These are phyloP conservation scores for Acanthamoeba royreba DNA, from an alignment of 208 protist species.

Conservation along the genomic window DNA sequence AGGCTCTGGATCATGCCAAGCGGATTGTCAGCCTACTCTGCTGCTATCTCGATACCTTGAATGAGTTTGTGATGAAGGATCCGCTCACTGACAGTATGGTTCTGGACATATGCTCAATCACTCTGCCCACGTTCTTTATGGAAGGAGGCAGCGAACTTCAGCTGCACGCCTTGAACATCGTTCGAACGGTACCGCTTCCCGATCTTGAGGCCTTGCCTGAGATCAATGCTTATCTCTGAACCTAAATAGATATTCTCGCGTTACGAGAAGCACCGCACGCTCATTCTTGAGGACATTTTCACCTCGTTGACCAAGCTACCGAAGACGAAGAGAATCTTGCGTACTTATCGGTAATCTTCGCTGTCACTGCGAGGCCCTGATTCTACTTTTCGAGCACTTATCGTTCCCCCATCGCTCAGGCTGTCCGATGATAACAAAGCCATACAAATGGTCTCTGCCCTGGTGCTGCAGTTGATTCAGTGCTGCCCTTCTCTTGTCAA, in stretches of 20 bases:
- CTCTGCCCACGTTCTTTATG: slow-evolving; percentile 21
- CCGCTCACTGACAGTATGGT: slow-evolving; percentile 33
- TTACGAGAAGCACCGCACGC: slow-evolving; percentile 11
- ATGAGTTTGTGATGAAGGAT: neutral
- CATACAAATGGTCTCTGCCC: slow-evolving; percentile 45
- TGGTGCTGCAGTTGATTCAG: slow-evolving; percentile 48
- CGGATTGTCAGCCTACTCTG: neutral
- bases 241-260: slow-evolving; percentile 49
- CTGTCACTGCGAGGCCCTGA: neutral
- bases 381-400: too few species aligned
- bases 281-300: slow-evolving; percentile 48
- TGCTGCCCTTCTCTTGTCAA: slow-evolving; percentile 37
- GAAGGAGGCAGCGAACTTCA: slow-evolving; percentile 36
- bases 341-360: neutral
- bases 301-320: slow-evolving; percentile 17
- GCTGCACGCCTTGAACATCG: slow-evolving; percentile 10
- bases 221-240: too few species aligned
- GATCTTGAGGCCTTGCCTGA: too few species aligned
- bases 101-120: slow-evolving; percentile 3
- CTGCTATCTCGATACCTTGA: neutral
- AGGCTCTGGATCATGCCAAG: neutral
- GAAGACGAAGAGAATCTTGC: slow-evolving; percentile 10
- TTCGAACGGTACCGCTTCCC: neutral
- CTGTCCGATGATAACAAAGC: slow-evolving; percentile 25
- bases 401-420: neutral